Conservation (phyloP, 2,329 filamentous ascomycete genomes). For the Phialemonium atrogriseum region DNA sequence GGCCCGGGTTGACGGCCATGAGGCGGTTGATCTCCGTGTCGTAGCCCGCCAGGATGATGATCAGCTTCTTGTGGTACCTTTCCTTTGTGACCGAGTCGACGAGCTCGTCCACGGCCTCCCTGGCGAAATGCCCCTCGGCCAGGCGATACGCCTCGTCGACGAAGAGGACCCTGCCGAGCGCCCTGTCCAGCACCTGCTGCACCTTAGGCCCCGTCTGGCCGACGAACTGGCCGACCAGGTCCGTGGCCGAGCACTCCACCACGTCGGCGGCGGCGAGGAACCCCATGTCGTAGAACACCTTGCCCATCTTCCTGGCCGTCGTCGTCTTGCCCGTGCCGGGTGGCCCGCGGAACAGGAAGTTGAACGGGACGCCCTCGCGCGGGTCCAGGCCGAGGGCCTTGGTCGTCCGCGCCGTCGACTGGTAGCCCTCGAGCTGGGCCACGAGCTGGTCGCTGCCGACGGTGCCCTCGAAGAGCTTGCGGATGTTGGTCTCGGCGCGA, state of each 20-base stretch:
- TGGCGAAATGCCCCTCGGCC: constrained; percentile 45
- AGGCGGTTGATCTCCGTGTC: constrained; percentile 57
- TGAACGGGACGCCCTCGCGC: constrained; percentile 52
- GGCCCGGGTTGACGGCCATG: constrained; percentile 51
- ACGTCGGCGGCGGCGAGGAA: constrained; percentile 54
- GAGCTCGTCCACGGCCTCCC: constrained; percentile 46
- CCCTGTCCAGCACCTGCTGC: constrained; percentile 48
- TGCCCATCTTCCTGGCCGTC: constrained; percentile 64
- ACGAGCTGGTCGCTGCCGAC: constrained; percentile 52
- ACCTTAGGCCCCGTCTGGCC: constrained; percentile 65
- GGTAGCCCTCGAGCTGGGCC: constrained; percentile 43
- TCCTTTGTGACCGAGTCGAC: constrained; percentile 46
- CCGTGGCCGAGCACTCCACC: constrained; percentile 57
- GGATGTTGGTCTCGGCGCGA: constrained; percentile 37
- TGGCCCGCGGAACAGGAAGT: constrained; percentile 60
- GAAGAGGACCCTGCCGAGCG: constrained; percentile 59
- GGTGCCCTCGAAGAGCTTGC: constrained; percentile 46
- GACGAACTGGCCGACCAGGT: constrained; percentile 59
- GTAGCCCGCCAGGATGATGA: constrained; percentile 64
- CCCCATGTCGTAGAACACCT: constrained; percentile 68
- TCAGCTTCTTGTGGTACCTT: constrained; percentile 48
- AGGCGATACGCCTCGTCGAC: constrained; percentile 68
- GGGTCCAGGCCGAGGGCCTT: constrained; percentile 44
- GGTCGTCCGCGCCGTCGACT: constrained; percentile 42
- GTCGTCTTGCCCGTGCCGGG: constrained; percentile 68